Evolutionary conservation across 2,329 filamentous ascomycete species (phyloP).

Genomic region (Microsporum canis): DNA sequence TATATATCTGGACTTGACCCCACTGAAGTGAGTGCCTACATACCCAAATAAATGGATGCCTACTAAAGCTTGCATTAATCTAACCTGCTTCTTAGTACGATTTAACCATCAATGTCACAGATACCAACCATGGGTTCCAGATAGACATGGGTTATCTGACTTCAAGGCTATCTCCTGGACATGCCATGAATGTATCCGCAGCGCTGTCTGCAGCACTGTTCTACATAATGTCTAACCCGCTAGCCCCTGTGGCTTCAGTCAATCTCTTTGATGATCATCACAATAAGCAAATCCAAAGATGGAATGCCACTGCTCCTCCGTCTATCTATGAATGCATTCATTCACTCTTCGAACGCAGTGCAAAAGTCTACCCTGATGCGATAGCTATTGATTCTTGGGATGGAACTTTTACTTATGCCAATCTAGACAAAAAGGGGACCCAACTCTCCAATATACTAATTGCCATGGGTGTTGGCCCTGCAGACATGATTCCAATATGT

Average conservation of each 20-base stretch:
- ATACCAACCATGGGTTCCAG: neutral
- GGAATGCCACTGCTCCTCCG: slow-evolving; percentile 16
- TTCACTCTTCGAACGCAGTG: neutral
- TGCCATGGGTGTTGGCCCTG: slow-evolving; percentile 24
- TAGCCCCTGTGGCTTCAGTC: neutral
- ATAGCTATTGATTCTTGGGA: slow-evolving; percentile 17
- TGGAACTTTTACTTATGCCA: slow-evolving; percentile 11
- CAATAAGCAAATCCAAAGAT: slow-evolving; percentile 14
- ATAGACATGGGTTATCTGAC: neutral
- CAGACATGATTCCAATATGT: slow-evolving; percentile 6
- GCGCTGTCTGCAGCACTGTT: neutral
- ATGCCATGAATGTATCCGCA: neutral
- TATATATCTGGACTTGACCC: neutral
- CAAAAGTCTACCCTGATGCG: slow-evolving; percentile 5
- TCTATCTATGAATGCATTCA: neutral
- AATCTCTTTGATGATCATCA: neutral
- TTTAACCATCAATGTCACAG: neutral
- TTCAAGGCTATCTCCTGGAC: neutral
- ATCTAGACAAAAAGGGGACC: slow-evolving; percentile 14
- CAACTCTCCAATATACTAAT: slow-evolving; percentile 7
- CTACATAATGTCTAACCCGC: neutral
- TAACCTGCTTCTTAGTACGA: neutral
- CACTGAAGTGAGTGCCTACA: neutral
- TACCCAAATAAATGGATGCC: neutral
- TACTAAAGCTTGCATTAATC: neutral